A percentile compares a stretch with the other conserved stretches of the same genome.
phyloP scores from a whole-genome alignment of 2,329 filamentous ascomycete species.

The Myotisia sp. region DNA sequence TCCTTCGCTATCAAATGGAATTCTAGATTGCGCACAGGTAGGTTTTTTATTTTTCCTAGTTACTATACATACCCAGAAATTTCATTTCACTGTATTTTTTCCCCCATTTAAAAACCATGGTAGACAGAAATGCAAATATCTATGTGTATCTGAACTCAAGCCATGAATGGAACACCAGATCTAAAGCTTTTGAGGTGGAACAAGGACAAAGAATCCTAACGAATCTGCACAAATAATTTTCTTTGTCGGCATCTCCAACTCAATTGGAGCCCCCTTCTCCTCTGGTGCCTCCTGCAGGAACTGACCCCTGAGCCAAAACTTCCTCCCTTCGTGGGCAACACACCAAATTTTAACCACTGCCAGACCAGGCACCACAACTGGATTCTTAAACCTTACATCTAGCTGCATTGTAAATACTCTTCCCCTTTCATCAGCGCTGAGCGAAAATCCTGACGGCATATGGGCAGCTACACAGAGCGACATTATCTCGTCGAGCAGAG shows the following conservation, averaged over 20 bases:
- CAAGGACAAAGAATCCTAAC: slow-evolving; percentile 29
- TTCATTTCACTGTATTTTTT: too few relatives aligned
- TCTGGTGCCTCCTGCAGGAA: slow-evolving; percentile 25
- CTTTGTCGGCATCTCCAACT: slow-evolving; percentile 21
- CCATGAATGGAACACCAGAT: neutral
- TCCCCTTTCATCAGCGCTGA: slow-evolving; percentile 17
- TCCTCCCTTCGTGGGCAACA: slow-evolving; percentile 24
- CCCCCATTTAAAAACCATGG: too few relatives aligned
- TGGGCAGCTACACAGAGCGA: slow-evolving; percentile 25
- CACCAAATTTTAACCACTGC: slow-evolving; percentile 26
- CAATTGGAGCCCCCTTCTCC: slow-evolving; percentile 12
- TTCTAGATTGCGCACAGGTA: too few relatives aligned
- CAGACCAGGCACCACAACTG: slow-evolving; percentile 23
- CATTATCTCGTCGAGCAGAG: slow-evolving; percentile 33
- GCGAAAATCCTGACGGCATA: slow-evolving; percentile 11
- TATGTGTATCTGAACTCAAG: neutral
- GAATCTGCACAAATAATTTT: slow-evolving; percentile 27
- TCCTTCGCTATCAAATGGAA: too few relatives aligned
- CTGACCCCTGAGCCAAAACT: slow-evolving; percentile 30
- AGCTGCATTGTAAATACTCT: slow-evolving; percentile 28
- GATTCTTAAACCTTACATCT: slow-evolving; percentile 28
- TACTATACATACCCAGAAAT: too few relatives aligned
- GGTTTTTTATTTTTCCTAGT: too few relatives aligned
- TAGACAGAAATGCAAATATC: slow-evolving; percentile 2
- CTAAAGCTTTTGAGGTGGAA: slow-evolving; percentile 18